Conservation (phyloP, 768 basidiomycete species). For the Paxillus involutus region DNA sequence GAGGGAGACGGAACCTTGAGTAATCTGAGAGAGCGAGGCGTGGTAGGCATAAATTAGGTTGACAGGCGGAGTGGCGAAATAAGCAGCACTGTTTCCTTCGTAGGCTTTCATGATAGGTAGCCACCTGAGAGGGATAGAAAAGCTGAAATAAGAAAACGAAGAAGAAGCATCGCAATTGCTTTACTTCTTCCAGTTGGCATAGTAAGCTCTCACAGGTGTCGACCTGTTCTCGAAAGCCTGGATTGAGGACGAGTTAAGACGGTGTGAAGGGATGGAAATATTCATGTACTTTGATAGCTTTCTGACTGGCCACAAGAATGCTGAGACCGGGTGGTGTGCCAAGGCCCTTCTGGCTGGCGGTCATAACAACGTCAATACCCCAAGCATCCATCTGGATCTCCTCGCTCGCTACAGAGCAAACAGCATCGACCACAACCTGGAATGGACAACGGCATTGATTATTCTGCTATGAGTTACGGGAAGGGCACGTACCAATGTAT, state of each 20-base stretch:
- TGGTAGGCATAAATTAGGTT: slow-evolving; percentile 93
- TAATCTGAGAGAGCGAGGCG: slow-evolving; percentile 76
- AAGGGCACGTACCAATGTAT: slow-evolving; percentile 62
- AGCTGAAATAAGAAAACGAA: neutral
- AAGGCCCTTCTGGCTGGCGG: slow-evolving; percentile 90
- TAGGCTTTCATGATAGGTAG: slow-evolving; percentile 94
- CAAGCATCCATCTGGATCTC: slow-evolving; percentile 94
- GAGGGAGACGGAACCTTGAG: slow-evolving; percentile 58
- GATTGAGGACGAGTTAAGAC: neutral
- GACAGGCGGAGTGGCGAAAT: slow-evolving; percentile 95
- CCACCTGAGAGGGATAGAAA: slow-evolving; percentile 51
- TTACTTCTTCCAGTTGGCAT: slow-evolving; percentile 87
- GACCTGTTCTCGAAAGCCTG: slow-evolving; percentile 15
- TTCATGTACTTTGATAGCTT: slow-evolving; percentile 61
- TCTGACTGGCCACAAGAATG: slow-evolving; percentile 77
- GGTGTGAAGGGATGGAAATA: neutral
- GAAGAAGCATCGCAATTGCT: slow-evolving; percentile 3
- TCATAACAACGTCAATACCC: slow-evolving; percentile 86
- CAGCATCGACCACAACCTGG: slow-evolving; percentile 84
- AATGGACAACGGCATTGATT: neutral
- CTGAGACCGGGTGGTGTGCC: slow-evolving; percentile 92
- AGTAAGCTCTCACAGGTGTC: slow-evolving; percentile 73
- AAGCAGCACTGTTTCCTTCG: slow-evolving; percentile 75
- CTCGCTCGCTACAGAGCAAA: slow-evolving; percentile 95
- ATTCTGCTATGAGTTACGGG: neutral